These are phyloP conservation scores for Amanita subjunquillea DNA, from an alignment of 768 basidiomycete genomes.

Conservation along the genomic window DNA sequence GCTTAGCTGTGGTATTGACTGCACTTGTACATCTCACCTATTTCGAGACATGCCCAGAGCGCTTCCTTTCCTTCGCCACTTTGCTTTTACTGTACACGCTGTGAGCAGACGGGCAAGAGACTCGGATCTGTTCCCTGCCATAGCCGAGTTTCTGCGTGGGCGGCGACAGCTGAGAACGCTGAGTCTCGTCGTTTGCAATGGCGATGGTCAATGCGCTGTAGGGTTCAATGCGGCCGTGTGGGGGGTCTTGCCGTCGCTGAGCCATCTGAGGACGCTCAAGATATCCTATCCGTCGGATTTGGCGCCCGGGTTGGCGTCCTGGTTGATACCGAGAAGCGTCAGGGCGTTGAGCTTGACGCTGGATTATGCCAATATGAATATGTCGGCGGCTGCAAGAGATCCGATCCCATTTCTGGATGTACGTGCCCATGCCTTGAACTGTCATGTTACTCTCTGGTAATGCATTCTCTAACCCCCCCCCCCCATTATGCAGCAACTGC, in stretches of 20 bases:
- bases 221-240: conserved; percentile 64
- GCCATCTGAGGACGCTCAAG: conserved; percentile 38
- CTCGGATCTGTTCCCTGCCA: conserved; percentile 57
- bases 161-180: conserved; percentile 42
- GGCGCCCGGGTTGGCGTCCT: conserved; percentile 50
- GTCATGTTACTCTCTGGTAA: neutral
- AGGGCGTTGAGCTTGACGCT: conserved; percentile 36
- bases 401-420: conserved; percentile 32
- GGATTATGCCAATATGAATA: conserved; percentile 17
- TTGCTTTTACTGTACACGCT: conserved; percentile 41
- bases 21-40: conserved; percentile 31
- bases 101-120: conserved; percentile 36
- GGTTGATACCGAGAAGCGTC: conserved; percentile 53
- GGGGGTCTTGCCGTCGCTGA: conserved; percentile 57
- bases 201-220: conserved; percentile 32
- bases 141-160: conserved; percentile 56
- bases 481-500: conserved; percentile 50
- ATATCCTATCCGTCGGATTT: conserved; percentile 60
- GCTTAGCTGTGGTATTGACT: conserved; percentile 45
- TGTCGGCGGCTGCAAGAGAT: conserved; percentile 26
- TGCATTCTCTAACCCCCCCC: no score
- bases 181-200: conserved; percentile 36
- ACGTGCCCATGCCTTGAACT: conserved; percentile 8
- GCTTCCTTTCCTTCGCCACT: conserved; percentile 58
- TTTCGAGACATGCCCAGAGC: conserved; percentile 32